A percentile compares a stretch with the other conserved stretches of the same genome.
These are phyloP conservation scores for Fusarium nematophilum DNA, from an alignment of 2,329 filamentous ascomycete species.

Conservation along the genomic window DNA sequence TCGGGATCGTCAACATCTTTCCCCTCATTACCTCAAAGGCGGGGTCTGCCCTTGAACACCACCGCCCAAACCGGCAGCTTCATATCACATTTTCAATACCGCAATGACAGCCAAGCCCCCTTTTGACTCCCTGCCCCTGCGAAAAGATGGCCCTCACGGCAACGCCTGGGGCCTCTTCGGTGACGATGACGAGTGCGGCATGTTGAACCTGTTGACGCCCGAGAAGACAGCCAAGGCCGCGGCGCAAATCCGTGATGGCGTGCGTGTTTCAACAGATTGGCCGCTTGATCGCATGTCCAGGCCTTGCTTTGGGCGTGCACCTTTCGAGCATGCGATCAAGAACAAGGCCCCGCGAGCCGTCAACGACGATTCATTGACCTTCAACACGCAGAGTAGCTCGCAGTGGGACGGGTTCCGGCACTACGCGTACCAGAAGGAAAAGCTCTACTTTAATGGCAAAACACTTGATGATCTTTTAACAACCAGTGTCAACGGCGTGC, in stretches of 20 bases:
- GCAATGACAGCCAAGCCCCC: slow-evolving; percentile 32
- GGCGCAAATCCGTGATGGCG: slow-evolving; percentile 45
- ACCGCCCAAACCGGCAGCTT: background rate
- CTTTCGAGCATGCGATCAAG: slow-evolving; percentile 44
- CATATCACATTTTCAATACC: background rate
- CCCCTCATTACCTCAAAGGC: slow-evolving; percentile 23
- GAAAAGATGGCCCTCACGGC: slow-evolving; percentile 59
- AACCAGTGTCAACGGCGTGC: slow-evolving; percentile 43
- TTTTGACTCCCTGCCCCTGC: slow-evolving; percentile 61
- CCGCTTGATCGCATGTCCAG: slow-evolving; percentile 46
- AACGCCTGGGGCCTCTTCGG: slow-evolving; percentile 70
- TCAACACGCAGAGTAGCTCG: slow-evolving; percentile 53
- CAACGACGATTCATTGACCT: slow-evolving; percentile 48
- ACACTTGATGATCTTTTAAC: slow-evolving; percentile 58
- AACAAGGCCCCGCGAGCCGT: slow-evolving; percentile 44
- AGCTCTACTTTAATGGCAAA: slow-evolving; percentile 48
- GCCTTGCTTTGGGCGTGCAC: slow-evolving; percentile 49
- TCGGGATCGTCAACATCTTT: background rate
- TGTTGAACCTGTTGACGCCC: slow-evolving; percentile 64
- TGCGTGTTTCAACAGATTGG: slow-evolving; percentile 50
- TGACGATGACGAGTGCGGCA: slow-evolving; percentile 61
- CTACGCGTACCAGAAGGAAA: slow-evolving; percentile 52
- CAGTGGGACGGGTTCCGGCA: slow-evolving; percentile 56
- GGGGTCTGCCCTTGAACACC: background rate
- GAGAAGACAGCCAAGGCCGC: slow-evolving; percentile 40